Evolutionary conservation across 176 grass and related monocot genomes (phyloP).

Genomic region (Pontederia crassipes): DNA sequence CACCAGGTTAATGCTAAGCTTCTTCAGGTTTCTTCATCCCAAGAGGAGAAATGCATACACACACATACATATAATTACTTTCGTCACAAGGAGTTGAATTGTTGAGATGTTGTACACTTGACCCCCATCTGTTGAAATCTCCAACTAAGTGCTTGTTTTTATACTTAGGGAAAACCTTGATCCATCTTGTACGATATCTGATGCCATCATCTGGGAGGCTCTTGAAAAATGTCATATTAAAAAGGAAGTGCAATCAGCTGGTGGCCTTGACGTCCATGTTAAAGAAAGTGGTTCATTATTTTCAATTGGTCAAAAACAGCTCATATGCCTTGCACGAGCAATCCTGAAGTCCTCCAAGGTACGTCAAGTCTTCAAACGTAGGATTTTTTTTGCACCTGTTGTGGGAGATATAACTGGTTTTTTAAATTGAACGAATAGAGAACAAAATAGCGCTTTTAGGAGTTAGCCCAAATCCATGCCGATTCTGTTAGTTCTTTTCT

Average conservation of each 20-base stretch:
- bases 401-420: neutral
- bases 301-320: conserved; percentile 86
- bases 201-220: conserved; percentile 75
- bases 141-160: no score
- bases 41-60: no score
- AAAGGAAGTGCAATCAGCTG: conserved; percentile 47
- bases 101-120: no score
- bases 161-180: conserved; percentile 73
- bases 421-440: no score
- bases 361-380: neutral
- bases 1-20: no score
- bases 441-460: no score
- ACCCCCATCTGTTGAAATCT: no score
- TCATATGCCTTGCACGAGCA: conserved; percentile 74
- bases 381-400: neutral
- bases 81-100: no score
- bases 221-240: conserved; percentile 98
- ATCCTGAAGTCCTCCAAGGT: conserved; percentile 93
- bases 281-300: conserved; percentile 64
- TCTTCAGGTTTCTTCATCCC: no score
- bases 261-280: conserved; percentile 72
- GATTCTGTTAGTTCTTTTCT: no score
- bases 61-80: no score
- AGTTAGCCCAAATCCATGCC: no score
- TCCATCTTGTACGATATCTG: conserved; percentile 44